These are phyloP conservation scores for Vickermania spadyakhi DNA, from an alignment of 208 protist genomes.

Conservation along the genomic window DNA sequence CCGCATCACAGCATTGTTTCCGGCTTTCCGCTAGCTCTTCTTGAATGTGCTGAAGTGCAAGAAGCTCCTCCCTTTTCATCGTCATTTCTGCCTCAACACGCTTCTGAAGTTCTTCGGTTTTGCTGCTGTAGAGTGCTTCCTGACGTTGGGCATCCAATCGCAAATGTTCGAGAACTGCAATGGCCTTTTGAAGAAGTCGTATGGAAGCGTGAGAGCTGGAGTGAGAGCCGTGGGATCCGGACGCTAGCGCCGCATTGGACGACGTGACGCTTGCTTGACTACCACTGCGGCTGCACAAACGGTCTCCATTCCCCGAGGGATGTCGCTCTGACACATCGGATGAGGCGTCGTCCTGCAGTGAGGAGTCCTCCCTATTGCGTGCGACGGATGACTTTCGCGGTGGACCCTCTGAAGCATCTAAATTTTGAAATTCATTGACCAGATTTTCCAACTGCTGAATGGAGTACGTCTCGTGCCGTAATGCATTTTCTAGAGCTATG, in stretches of 20 bases:
- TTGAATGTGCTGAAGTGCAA: constrained; percentile 11
- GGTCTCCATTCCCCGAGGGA: not conserved
- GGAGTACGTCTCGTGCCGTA: constrained; percentile 41
- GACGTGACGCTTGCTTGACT: constrained; percentile 1
- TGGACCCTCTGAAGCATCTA: constrained; percentile 6
- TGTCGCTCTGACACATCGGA: constrained; percentile 2
- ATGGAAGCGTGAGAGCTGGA: constrained; percentile 53
- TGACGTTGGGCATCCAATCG: constrained; percentile 37
- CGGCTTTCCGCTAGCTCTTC: constrained; percentile 10
- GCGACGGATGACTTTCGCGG: too few species aligned
- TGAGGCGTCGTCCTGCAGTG: too few species aligned
- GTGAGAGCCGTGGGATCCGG: not conserved
- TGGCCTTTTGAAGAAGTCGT: constrained; percentile 48
- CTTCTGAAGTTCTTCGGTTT: constrained; percentile 32
- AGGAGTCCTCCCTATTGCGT: too few species aligned
- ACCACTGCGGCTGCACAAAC: constrained; percentile 1
- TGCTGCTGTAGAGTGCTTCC: constrained; percentile 37
- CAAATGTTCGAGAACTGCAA: constrained; percentile 39
- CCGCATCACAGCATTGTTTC: not conserved
- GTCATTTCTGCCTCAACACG: constrained; percentile 27
- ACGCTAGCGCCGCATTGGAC: too few species aligned
- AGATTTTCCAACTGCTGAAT: constrained; percentile 62
- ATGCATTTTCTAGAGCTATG: constrained; percentile 33
- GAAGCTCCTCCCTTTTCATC: constrained; percentile 17
- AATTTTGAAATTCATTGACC: constrained; percentile 45